Conservation (phyloP, 306 rosid species). For the Cucumis sativus region Cucumber_9930_V3 NC_026657.2:9458501-9459000, state of each 20-base stretch:
- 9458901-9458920: conserved; percentile 79
- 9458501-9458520: neutral
- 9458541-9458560: neutral
- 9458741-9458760: conserved; percentile 24
- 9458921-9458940: conserved; percentile 84
- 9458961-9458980: neutral
- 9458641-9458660: neutral
- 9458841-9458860: conserved; percentile 54
- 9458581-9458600: neutral
- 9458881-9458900: conserved; percentile 90
- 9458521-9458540: neutral
- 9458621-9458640: neutral
- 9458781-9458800: conserved; percentile 30
- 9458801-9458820: conserved; percentile 31
- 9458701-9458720: conserved; percentile 18
- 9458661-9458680: neutral
- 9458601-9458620: neutral
- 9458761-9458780: conserved; percentile 35
- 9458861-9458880: conserved; percentile 75
- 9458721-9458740: conserved; percentile 36
- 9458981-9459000: neutral
- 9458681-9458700: neutral
- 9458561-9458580: neutral
- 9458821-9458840: conserved; percentile 81
- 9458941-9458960: neutral